phyloP scores from a whole-genome alignment of 805 yeast species.

The Candida patagonica region DNA sequence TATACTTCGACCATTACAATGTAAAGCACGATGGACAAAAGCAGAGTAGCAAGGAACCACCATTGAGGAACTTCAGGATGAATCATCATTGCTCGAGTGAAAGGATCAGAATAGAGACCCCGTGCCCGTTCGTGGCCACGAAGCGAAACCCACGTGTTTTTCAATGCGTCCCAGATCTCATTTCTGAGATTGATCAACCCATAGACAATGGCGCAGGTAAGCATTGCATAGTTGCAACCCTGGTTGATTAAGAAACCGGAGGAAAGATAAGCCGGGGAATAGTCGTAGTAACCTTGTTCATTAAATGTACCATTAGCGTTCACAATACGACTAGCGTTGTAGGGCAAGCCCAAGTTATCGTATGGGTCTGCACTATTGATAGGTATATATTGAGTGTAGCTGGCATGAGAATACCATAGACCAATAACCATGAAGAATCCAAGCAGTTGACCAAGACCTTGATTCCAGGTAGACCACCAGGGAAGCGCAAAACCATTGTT shows the following conservation, averaged over 20 bases:
- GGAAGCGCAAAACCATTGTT: slow-evolving; percentile 35
- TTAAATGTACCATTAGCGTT: slow-evolving; percentile 38
- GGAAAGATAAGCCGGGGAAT: slow-evolving; percentile 61
- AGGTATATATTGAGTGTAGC: slow-evolving; percentile 55
- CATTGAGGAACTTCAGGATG: slow-evolving; percentile 67
- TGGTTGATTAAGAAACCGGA: slow-evolving; percentile 39
- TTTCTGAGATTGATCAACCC: slow-evolving; percentile 10
- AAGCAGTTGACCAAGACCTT: slow-evolving; percentile 36
- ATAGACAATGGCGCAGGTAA: slow-evolving; percentile 46
- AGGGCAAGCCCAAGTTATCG: slow-evolving; percentile 44
- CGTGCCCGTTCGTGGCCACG: slow-evolving; percentile 4
- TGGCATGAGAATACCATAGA: slow-evolving; percentile 43
- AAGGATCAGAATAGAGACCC: slow-evolving; percentile 9
- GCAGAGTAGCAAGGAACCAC: slow-evolving; percentile 49
- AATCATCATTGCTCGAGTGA: slow-evolving; percentile 13
- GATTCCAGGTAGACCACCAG: slow-evolving; percentile 29
- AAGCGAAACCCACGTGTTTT: slow-evolving; percentile 9
- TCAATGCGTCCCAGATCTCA: background rate
- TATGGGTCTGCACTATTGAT: slow-evolving; percentile 46
- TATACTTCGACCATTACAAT: slow-evolving; percentile 16
- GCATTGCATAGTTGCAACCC: slow-evolving; percentile 48
- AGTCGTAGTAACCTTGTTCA: slow-evolving; percentile 39
- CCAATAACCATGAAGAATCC: slow-evolving; percentile 40
- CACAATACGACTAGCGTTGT: slow-evolving; percentile 38
- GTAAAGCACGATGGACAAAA: slow-evolving; percentile 30